phyloP scores from a whole-genome alignment of 2,329 filamentous ascomycete genomes.

The Nannizziopsis barbatae region DNA sequence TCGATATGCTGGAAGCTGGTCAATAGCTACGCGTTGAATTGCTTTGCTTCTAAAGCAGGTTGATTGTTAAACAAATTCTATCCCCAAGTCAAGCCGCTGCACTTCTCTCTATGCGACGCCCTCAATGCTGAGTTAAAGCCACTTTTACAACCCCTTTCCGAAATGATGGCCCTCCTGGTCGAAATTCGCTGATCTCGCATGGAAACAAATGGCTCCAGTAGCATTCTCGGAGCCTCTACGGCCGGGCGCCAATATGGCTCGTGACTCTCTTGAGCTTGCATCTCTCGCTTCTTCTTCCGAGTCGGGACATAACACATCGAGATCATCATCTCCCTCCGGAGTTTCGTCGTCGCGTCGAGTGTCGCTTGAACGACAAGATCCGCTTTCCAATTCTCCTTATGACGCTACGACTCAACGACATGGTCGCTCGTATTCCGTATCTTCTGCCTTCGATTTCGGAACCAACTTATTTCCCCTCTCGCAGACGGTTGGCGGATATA shows the following conservation, averaged over 20 bases:
- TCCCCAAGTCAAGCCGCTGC: too few species aligned
- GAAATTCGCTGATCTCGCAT: background rate
- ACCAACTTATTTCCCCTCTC: slow-evolving; percentile 84
- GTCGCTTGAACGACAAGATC: slow-evolving; percentile 79
- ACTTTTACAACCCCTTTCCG: background rate
- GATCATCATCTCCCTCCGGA: slow-evolving; percentile 66
- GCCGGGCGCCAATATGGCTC: slow-evolving; percentile 26
- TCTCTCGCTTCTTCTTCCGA: slow-evolving; percentile 79
- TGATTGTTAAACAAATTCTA: too few species aligned
- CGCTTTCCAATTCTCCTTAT: slow-evolving; percentile 43
- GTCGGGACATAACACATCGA: slow-evolving; percentile 52
- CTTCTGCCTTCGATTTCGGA: slow-evolving; percentile 92
- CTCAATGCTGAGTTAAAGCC: background rate
- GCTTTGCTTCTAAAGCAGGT: too few species aligned
- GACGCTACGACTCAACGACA: slow-evolving; percentile 43
- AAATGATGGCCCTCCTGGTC: background rate
- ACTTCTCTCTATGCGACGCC: too few species aligned
- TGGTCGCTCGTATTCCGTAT: slow-evolving; percentile 71
- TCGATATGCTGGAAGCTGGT: too few species aligned
- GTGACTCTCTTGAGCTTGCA: slow-evolving; percentile 93
- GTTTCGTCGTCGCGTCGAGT: slow-evolving; percentile 84
- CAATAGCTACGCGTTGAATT: too few species aligned
- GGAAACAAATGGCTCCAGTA: slow-evolving; percentile 24
- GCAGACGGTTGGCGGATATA: slow-evolving; percentile 70
- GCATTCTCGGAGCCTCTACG: slow-evolving; percentile 23